Base-by-base conservation (phyloP, 768 basidiomycete genomes). In the Collybia sordida region DNA sequence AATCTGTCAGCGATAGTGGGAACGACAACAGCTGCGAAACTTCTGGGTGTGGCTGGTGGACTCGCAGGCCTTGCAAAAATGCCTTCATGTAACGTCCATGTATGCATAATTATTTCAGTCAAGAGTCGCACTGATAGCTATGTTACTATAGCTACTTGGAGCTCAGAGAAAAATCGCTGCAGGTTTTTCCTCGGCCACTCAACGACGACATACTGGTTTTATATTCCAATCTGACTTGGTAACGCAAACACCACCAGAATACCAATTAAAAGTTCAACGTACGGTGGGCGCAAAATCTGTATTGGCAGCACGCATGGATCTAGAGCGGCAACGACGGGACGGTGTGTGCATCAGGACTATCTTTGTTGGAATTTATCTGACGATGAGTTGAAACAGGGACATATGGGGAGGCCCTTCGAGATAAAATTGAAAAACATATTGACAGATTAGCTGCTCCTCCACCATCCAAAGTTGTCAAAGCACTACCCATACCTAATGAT, bases 1-100 rank as follows among this genome's bases (percentile, higher is more conserved):
- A 99, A 99, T 70, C 83, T 99, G 65, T 96, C 94, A 62, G 88
- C 91, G 69, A 97, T 99, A 72, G 92, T 98, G 73, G 96, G 97
- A 69, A 97, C 97, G 51, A 93, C 90, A 60, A 96, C 94, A 78
- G 97, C 97, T 47, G 97, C 97, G 41, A 99, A 99, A 77, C 73
- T 99, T 46, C 85, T 99, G 35, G 97, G 97, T 65, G 92, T 98
- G 45, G 94, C 97, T 35, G 97, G 97, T 49, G 97, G 97, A 50
- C 79, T 99, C 21, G 80, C 78, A 37, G 92, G 90, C 0, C 80
- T 98, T 28, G 88, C 90, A 38, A 94, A 95, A 67, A 94, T 97
- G 83, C 97, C 97, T 11, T 76, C 90, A 6, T 94, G 93, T 67
- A 98, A 98, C 68, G 90, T 96, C 52, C 88, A 93, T 72, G 93